Conservation (phyloP, 148 eudicot species). For the Amaranthus cruentus region DNA sequence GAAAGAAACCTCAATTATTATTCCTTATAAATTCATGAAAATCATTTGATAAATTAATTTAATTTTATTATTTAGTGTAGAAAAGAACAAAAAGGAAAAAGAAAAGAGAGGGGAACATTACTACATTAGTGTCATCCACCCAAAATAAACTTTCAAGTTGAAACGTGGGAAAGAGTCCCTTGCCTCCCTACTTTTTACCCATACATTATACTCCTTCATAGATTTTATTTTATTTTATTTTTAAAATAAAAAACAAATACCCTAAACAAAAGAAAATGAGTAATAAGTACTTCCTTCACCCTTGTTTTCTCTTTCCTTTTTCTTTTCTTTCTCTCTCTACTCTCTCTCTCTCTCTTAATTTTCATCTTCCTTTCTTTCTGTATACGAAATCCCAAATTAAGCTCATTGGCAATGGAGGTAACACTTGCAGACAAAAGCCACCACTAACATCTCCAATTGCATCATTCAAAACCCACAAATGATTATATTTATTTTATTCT, state of each 20-base stretch:
- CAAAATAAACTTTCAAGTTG: neutral
- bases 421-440: neutral
- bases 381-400: slow-evolving; percentile 36
- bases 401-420: slow-evolving; percentile 14
- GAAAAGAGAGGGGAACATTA: too few relatives aligned
- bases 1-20: too few relatives aligned
- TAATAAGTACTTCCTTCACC: neutral
- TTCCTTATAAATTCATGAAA: too few relatives aligned
- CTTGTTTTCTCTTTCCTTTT: neutral
- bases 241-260: neutral
- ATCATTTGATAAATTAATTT: too few relatives aligned
- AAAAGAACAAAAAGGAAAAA: too few relatives aligned
- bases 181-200: neutral
- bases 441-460: neutral
- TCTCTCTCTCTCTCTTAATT: neutral
- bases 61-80: too few relatives aligned
- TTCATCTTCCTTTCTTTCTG: slow-evolving; percentile 23
- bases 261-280: slow-evolving; percentile 1
- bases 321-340: neutral
- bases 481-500: neutral
- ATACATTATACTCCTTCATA: neutral
- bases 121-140: neutral
- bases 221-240: too few relatives aligned
- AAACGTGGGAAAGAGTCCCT: slow-evolving; percentile 4
- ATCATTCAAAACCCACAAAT: neutral